Base-by-base conservation (phyloP, 768 basidiomycete species). In the Pisolithus sp. region DNA sequence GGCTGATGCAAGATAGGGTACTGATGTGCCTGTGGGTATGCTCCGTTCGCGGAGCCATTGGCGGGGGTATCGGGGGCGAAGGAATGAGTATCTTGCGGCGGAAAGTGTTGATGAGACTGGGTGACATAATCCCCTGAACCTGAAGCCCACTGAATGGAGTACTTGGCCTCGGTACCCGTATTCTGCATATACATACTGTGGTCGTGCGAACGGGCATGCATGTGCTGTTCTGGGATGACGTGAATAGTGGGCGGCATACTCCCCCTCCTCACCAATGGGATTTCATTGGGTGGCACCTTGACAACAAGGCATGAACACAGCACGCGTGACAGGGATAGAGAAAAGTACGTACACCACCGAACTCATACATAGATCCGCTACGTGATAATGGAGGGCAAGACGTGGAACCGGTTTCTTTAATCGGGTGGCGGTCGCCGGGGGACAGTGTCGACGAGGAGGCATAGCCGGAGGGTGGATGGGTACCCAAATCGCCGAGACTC, bases 381-480 rank as follows among this genome's bases (percentile, higher is more conserved):
- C 62, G 68, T 37, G 68, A 31, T 2, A 45, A 52, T 5, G 63
- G 60, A 15, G 64, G 57, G 15, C 31, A 24, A 5, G 57, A 47
- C 30, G 7, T n/a, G 5, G 46, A 18, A 34, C 8, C 69, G 62
- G 17, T 61, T 54, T 23, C 59, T 63, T 34, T 58, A 37, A 48
- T 36, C 46, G 58, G 68, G 21, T 73, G 67, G 54, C 67, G 71
- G 12, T 64, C 66, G 21, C 65, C 65, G 7, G 76, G 71, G 1
- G 75, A 75, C 21, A 75, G 63, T 4, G 76, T 76, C 20, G 76
- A 75, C 2, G 72, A 76, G 0, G 76, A 76, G 34, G 75, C 59
- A 44, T 76, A 76, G 13, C 64, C 69, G 17, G 60, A 66, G 9
- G 58, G 48, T 23, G 41, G 40, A n/a, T 4, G 55, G 6, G 18